Evolutionary conservation across 2,329 filamentous ascomycete species (phyloP).

Genomic region (Juglanconis oblonga): DNA sequence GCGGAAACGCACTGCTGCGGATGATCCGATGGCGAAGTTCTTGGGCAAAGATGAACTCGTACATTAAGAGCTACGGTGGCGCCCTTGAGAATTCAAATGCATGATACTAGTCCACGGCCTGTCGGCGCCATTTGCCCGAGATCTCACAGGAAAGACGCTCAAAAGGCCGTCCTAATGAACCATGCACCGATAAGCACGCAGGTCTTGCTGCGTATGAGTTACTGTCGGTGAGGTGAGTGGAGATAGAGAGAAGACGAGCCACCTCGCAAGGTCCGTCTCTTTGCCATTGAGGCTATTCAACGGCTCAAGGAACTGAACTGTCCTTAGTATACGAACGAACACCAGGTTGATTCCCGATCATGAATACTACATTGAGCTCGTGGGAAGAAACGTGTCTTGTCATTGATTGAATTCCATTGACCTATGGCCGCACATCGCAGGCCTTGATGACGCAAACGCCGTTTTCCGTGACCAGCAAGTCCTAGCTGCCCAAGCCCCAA

Average conservation of each 20-base stretch:
- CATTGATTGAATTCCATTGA: slow-evolving; percentile 20
- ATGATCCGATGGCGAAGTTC: slow-evolving; percentile 85
- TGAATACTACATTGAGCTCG: neutral
- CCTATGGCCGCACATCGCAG: slow-evolving; percentile 14
- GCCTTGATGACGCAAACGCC: slow-evolving; percentile 19
- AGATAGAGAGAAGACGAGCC: too few relatives aligned
- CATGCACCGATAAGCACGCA: neutral
- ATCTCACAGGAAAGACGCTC: neutral
- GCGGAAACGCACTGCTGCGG: slow-evolving; percentile 66
- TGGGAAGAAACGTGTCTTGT: slow-evolving; percentile 20
- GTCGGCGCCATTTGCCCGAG: neutral
- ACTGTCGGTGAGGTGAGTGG: neutral
- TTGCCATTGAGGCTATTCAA: neutral
- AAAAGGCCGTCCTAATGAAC: neutral
- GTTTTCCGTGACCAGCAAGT: slow-evolving; percentile 19
- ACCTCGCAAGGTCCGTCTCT: neutral
- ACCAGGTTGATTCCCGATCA: neutral
- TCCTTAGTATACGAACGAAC: too few relatives aligned
- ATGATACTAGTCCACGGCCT: slow-evolving; percentile 15
- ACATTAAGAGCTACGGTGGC: slow-evolving; percentile 29
- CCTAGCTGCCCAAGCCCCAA: slow-evolving; percentile 19
- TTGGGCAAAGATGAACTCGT: slow-evolving; percentile 70
- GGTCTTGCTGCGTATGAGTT: neutral
- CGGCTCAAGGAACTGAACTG: neutral
- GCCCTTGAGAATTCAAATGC: slow-evolving; percentile 5